These are phyloP conservation scores for Venturia asperata DNA, from an alignment of 2,329 filamentous ascomycete species.

Conservation along the genomic window DNA sequence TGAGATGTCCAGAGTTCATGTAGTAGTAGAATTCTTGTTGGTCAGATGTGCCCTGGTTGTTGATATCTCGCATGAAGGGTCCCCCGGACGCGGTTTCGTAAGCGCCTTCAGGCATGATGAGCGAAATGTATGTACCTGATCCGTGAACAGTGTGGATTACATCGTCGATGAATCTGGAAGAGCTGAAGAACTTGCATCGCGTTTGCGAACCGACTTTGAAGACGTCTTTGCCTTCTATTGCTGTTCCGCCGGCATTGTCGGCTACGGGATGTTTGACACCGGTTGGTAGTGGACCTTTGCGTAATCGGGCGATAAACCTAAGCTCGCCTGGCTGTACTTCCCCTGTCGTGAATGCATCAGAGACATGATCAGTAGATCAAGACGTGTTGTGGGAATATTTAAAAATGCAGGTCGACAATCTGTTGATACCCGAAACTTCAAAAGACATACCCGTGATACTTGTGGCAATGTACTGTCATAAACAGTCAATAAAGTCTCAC, in stretches of 20 bases:
- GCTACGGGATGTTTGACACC: slow-evolving; percentile 48
- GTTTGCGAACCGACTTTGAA: slow-evolving; percentile 56
- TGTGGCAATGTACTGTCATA: slow-evolving; percentile 39
- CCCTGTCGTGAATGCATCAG: not conserved
- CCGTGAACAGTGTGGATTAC: slow-evolving; percentile 55
- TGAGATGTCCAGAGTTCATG: slow-evolving; percentile 59
- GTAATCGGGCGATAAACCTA: slow-evolving; percentile 57
- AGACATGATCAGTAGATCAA: not conserved
- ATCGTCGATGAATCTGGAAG: slow-evolving; percentile 63
- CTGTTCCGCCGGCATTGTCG: slow-evolving; percentile 35
- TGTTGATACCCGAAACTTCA: too few relatives aligned
- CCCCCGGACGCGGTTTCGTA: slow-evolving; percentile 59
- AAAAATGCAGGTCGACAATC: not conserved
- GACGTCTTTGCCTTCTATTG: slow-evolving; percentile 48
- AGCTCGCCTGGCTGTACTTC: slow-evolving; percentile 43
- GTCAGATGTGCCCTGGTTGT: slow-evolving; percentile 55
- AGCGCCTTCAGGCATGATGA: slow-evolving; percentile 47
- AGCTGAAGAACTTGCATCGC: slow-evolving; percentile 63
- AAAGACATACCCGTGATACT: slow-evolving; percentile 44
- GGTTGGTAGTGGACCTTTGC: slow-evolving; percentile 35
- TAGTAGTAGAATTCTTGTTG: slow-evolving; percentile 58
- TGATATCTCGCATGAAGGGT: slow-evolving; percentile 56
- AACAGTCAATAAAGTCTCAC: not conserved
- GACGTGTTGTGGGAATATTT: not conserved
- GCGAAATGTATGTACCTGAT: slow-evolving; percentile 50